phyloP scores from a whole-genome alignment of 2,329 filamentous ascomycete species.

The Talaromyces sp. region DNA sequence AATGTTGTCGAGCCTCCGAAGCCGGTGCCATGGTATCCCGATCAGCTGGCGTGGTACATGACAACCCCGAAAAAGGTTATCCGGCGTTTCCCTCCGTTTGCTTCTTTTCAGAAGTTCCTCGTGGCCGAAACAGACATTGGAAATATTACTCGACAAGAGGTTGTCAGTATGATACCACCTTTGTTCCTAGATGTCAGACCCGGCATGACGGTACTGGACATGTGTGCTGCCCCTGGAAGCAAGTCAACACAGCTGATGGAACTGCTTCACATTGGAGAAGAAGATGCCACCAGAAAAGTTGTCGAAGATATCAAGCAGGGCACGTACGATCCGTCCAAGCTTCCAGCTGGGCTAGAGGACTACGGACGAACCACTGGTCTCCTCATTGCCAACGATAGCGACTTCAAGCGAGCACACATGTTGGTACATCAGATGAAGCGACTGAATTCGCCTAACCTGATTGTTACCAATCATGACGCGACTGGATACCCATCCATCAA shows the following conservation, averaged over 20 bases:
- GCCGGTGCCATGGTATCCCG: constrained; percentile 86
- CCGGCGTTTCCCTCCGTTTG: constrained; percentile 87
- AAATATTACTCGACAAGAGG: constrained; percentile 95
- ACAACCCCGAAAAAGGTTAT: constrained; percentile 95
- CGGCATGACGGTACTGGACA: constrained; percentile 87
- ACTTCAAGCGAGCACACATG: constrained; percentile 97
- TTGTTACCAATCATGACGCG: constrained; percentile 97
- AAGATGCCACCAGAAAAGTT: constrained; percentile 72
- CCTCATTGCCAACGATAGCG: constrained; percentile 90
- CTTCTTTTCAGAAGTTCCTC: constrained; percentile 93
- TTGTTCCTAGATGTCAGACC: constrained; percentile 86
- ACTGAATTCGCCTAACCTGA: constrained; percentile 89
- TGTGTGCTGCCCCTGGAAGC: constrained; percentile 94
- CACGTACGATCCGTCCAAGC: constrained; percentile 45
- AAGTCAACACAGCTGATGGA: constrained; percentile 95
- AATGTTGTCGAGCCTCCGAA: constrained; percentile 73
- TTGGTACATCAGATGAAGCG: constrained; percentile 96
- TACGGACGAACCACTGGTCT: constrained; percentile 85
- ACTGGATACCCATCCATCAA: constrained; percentile 91
- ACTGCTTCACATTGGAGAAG: constrained; percentile 88
- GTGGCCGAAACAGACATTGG: constrained; percentile 96
- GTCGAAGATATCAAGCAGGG: constrained; percentile 59
- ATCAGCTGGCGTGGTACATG: constrained; percentile 95
- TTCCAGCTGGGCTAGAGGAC: constrained; percentile 57
- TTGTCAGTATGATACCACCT: constrained; percentile 98